phyloP scores from a whole-genome alignment of 176 grass and related monocot species.

The Oryza australiensis region DNA sequence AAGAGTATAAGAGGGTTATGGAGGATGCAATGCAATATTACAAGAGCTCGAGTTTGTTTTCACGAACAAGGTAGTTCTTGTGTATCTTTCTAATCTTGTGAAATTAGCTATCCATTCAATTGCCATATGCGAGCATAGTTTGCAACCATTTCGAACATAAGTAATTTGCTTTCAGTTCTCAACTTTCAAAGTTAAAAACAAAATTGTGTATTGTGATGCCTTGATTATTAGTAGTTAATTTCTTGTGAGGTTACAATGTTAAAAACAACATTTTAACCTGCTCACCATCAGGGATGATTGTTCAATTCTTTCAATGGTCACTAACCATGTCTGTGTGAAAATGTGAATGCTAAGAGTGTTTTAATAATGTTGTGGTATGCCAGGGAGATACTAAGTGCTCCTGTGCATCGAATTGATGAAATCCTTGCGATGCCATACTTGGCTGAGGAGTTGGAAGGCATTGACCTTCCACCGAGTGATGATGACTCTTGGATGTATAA shows the following conservation, averaged over 20 bases:
- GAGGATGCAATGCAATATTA: constrained; percentile 79
- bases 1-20: constrained; percentile 76
- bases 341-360: not conserved
- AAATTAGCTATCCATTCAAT: not conserved
- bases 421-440: constrained; percentile 69
- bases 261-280: not conserved
- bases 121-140: not conserved
- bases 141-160: not conserved
- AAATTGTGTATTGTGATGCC: not conserved
- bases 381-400: constrained; percentile 84
- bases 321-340: not conserved
- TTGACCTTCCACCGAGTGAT: constrained; percentile 67
- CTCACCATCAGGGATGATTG: not conserved
- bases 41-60: constrained; percentile 69
- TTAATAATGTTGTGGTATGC: constrained; percentile 11
- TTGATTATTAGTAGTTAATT: not conserved
- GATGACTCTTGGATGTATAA: constrained; percentile 80
- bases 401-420: constrained; percentile 78
- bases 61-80: constrained; percentile 54
- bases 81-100: not conserved
- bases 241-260: not conserved
- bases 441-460: constrained; percentile 56
- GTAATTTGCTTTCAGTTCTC: not conserved
- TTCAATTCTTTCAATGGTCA: constrained; percentile 4
- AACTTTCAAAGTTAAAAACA: not conserved